Conservation (phyloP, 805 yeast species). For the Candida odintsovae region DNA sequence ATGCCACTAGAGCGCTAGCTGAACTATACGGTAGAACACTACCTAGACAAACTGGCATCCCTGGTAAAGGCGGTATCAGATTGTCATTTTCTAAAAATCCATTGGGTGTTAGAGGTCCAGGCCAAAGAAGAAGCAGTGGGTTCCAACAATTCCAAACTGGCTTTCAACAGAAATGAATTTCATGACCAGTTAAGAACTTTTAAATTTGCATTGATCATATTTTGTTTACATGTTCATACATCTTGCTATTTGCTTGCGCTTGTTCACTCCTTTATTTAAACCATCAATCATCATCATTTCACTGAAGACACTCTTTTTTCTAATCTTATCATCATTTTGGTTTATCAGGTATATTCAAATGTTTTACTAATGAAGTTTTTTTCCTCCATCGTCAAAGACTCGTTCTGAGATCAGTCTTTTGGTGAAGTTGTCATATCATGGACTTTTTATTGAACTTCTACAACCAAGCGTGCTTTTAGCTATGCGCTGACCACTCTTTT, state of each 20-base stretch:
- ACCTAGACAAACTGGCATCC: slow-evolving; percentile 67
- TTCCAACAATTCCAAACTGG: slow-evolving; percentile 11
- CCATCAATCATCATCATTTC: not conserved
- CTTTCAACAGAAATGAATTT: slow-evolving; percentile 3
- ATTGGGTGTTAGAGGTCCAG: slow-evolving; percentile 85
- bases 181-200: not conserved
- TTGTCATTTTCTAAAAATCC: slow-evolving; percentile 95
- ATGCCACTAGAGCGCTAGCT: slow-evolving; percentile 90
- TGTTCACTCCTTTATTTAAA: not conserved
- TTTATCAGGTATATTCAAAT: not conserved
- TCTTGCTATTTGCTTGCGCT: not conserved
- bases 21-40: slow-evolving; percentile 90
- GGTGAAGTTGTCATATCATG: not conserved
- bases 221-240: not conserved
- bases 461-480: not conserved
- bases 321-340: not conserved
- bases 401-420: not conserved
- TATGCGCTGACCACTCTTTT: not conserved
- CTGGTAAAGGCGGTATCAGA: slow-evolving; percentile 89
- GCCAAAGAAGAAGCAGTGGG: slow-evolving; percentile 35
- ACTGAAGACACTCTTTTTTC: not conserved
- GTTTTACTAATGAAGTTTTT: not conserved
- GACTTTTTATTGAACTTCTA: not conserved
- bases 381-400: not conserved
- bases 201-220: not conserved